A percentile compares a stretch with the other conserved stretches of the same genome.
These are phyloP conservation scores for Capsicum pubescens DNA, from an alignment of 257 asterid species.

Conservation along the genomic window DNA sequence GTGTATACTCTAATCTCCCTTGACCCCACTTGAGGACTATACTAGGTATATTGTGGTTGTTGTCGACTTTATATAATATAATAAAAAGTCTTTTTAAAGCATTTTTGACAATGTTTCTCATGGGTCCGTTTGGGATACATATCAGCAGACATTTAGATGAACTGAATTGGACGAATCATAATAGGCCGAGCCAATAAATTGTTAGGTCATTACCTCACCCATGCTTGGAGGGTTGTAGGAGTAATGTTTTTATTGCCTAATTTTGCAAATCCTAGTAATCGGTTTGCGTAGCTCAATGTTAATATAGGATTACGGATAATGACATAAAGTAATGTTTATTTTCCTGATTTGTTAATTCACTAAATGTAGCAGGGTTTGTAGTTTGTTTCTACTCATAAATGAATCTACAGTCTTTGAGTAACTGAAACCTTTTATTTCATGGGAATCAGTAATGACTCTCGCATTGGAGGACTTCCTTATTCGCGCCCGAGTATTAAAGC, in stretches of 20 bases:
- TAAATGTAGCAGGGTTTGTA: not conserved
- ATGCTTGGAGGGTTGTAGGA: no score
- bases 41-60: not conserved
- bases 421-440: not conserved
- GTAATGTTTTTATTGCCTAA: not conserved
- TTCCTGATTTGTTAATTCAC: not conserved
- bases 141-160: not conserved
- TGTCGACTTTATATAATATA: not conserved
- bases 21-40: not conserved
- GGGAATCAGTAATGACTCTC: conserved; percentile 49
- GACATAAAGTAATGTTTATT: not conserved
- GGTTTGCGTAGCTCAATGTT: not conserved
- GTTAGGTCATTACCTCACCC: no score
- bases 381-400: not conserved
- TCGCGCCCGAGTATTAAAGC: conserved; percentile 82
- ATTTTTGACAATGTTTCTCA: not conserved
- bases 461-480: conserved; percentile 77
- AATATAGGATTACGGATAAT: not conserved
- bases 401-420: not conserved
- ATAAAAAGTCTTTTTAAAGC: not conserved
- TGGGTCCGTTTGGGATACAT: not conserved
- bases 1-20: no score
- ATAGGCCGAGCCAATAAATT: not conserved
- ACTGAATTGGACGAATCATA: not conserved
- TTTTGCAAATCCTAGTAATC: not conserved